Evolutionary conservation across 2,329 filamentous ascomycete genomes (phyloP).

Genomic region (Sporothrix brunneoviolacea): DNA sequence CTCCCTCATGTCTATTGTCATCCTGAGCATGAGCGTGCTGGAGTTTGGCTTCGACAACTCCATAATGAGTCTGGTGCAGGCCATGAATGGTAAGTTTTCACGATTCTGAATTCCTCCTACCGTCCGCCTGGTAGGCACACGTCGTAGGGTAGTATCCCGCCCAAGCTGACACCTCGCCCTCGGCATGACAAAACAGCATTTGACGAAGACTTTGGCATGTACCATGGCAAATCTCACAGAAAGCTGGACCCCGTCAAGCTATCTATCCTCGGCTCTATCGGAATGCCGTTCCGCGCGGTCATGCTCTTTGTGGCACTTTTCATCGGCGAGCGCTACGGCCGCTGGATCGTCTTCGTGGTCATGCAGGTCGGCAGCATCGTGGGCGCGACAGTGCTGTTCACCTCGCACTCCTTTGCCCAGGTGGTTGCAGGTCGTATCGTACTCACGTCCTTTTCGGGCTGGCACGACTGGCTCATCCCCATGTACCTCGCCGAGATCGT

Average conservation of each 20-base stretch:
- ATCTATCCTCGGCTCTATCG: slow-evolving; percentile 11
- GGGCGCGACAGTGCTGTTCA: slow-evolving; percentile 14
- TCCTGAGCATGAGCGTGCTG: slow-evolving; percentile 15
- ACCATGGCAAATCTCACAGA: not conserved
- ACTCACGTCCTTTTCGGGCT: slow-evolving; percentile 15
- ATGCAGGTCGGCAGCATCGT: slow-evolving; percentile 16
- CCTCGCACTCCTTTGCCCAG: slow-evolving; percentile 13
- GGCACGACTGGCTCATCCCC: slow-evolving; percentile 18
- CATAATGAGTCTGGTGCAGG: slow-evolving; percentile 11
- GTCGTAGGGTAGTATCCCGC: too few species aligned
- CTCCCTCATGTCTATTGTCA: slow-evolving; percentile 10
- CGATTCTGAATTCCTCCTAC: too few species aligned
- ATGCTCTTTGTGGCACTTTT: slow-evolving; percentile 11
- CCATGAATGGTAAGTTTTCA: slow-evolving; percentile 15
- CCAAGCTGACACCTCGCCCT: not conserved
- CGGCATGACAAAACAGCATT: too few species aligned
- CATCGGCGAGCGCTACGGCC: slow-evolving; percentile 15
- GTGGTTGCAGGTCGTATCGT: slow-evolving; percentile 15
- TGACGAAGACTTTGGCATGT: slow-evolving; percentile 15
- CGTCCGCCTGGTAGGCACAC: too few species aligned
- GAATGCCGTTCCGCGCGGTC: slow-evolving; percentile 10
- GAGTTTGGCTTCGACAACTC: slow-evolving; percentile 17
- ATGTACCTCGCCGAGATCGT: slow-evolving; percentile 20
- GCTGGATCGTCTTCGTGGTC: slow-evolving; percentile 14
- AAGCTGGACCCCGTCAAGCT: slow-evolving; percentile 12